These are phyloP conservation scores for Zygotorulaspora sp. DNA, from an alignment of 805 yeast species.

Conservation along the genomic window DNA sequence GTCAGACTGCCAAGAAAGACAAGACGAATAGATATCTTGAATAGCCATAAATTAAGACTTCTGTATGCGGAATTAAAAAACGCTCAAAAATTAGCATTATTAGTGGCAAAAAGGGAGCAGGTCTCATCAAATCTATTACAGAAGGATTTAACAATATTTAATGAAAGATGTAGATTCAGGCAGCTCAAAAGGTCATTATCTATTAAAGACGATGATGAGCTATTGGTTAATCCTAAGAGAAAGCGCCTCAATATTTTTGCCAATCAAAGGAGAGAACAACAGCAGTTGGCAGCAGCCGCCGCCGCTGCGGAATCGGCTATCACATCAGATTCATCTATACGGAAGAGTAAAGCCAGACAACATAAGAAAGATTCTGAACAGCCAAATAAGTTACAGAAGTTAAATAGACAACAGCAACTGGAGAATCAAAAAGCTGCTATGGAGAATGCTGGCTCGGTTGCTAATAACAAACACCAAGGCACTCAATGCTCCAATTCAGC, in stretches of 20 bases:
- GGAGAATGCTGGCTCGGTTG: constrained; percentile 1
- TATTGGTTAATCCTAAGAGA: constrained; percentile 71
- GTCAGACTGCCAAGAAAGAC: constrained; percentile 94
- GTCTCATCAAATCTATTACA: constrained; percentile 48
- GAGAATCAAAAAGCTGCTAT: constrained; percentile 15
- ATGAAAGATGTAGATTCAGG: constrained; percentile 67
- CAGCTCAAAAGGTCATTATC: constrained; percentile 68
- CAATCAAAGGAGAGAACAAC: constrained; percentile 19
- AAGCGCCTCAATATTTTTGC: constrained; percentile 37
- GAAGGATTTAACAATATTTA: constrained; percentile 63
- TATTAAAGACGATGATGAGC: constrained; percentile 80
- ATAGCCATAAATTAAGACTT: constrained; percentile 73
- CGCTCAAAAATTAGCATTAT: constrained; percentile 62
- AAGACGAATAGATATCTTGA: constrained; percentile 86
- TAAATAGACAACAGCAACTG: constrained; percentile 24
- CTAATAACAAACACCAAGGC: constrained; percentile 6
- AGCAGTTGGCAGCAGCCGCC: constrained; percentile 10
- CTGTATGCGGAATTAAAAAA: constrained; percentile 72
- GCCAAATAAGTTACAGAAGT: constrained; percentile 19
- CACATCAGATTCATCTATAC: constrained; percentile 22
- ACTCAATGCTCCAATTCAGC: constrained; percentile 4
- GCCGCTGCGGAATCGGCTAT: constrained; percentile 23
- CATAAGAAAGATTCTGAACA: constrained; percentile 24
- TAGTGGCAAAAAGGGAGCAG: constrained; percentile 64
- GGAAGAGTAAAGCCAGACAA: constrained; percentile 17